Evolutionary conservation across 441 rosid genomes (phyloP).

Genomic region (Eruca vesicaria): DNA sequence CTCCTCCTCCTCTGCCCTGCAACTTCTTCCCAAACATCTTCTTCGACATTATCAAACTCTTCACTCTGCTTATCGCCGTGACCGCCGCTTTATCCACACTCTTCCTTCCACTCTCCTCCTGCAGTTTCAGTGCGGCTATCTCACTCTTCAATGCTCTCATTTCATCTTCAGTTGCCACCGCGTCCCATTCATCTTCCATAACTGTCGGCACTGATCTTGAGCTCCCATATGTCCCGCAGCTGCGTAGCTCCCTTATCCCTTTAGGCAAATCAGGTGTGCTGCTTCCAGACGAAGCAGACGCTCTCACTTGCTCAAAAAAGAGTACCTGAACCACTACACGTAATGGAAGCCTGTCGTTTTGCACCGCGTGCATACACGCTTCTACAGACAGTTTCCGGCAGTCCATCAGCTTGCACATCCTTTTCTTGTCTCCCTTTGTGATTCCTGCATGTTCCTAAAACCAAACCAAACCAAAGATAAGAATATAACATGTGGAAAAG

Average conservation of each 20-base stretch:
- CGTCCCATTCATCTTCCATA: constrained; percentile 83
- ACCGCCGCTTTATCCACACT: constrained; percentile 39
- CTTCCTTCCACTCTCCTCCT: constrained; percentile 40
- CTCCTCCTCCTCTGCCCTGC: constrained; percentile 46
- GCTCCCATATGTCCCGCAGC: constrained; percentile 59
- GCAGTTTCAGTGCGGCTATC: constrained; percentile 57
- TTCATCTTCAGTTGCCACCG: constrained; percentile 63
- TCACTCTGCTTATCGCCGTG: constrained; percentile 52
- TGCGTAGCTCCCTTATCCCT: constrained; percentile 51
- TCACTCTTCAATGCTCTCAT: constrained; percentile 66
- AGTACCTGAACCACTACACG: constrained; percentile 87
- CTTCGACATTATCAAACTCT: constrained; percentile 69
- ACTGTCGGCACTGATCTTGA: constrained; percentile 61
- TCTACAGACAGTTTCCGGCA: constrained; percentile 82
- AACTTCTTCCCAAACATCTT: constrained; percentile 59
- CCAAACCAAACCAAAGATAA: not conserved
- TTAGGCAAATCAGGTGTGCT: constrained; percentile 74
- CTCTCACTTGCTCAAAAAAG: constrained; percentile 79
- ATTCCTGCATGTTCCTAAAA: constrained; percentile 67
- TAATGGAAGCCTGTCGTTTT: constrained; percentile 80
- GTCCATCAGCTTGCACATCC: constrained; percentile 85
- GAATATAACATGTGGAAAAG: not conserved
- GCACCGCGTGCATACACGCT: constrained; percentile 86
- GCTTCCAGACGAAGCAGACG: constrained; percentile 67
- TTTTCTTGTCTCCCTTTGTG: constrained; percentile 76